Conservation (phyloP, 352 stramenopile genomes). For the Pythium chondricola region DNA sequence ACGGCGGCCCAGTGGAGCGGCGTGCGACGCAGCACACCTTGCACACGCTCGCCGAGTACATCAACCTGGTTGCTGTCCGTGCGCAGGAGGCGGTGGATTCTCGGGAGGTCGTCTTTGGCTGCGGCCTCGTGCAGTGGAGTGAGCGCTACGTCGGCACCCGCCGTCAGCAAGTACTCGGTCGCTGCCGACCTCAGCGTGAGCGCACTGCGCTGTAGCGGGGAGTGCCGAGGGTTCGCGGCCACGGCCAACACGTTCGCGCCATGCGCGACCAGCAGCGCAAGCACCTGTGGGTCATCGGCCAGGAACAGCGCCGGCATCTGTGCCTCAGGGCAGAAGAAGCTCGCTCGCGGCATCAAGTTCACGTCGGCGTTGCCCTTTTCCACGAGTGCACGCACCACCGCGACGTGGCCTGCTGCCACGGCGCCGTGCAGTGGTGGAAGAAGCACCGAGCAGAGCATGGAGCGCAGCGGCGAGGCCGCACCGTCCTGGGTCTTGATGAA, state of each 20-base stretch:
- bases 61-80: conserved; percentile 30
- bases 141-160: conserved; percentile 64
- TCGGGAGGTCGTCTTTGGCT: conserved; percentile 35
- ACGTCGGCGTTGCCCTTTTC: conserved; percentile 41
- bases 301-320: conserved; percentile 69
- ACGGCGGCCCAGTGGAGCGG: conserved; percentile 72
- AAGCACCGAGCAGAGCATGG: conserved; percentile 52
- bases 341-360: conserved; percentile 50
- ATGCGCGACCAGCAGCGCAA: conserved; percentile 51
- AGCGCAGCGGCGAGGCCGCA: conserved; percentile 36
- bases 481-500: conserved; percentile 58
- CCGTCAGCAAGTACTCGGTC: conserved; percentile 57
- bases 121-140: conserved; percentile 70
- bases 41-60: conserved; percentile 47
- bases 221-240: conserved; percentile 35
- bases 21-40: conserved; percentile 56
- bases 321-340: conserved; percentile 56
- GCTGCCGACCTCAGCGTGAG: conserved; percentile 58
- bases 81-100: conserved; percentile 36
- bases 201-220: conserved; percentile 52
- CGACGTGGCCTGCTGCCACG: conserved; percentile 50
- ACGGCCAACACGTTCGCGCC: conserved; percentile 71
- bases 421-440: conserved; percentile 67
- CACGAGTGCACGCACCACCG: conserved; percentile 58
- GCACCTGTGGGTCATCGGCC: conserved; percentile 63